A percentile compares a stretch with the other conserved stretches of the same genome.
Conservation (phyloP, 768 basidiomycete species). For the Naganishia kalamii region DNA sequence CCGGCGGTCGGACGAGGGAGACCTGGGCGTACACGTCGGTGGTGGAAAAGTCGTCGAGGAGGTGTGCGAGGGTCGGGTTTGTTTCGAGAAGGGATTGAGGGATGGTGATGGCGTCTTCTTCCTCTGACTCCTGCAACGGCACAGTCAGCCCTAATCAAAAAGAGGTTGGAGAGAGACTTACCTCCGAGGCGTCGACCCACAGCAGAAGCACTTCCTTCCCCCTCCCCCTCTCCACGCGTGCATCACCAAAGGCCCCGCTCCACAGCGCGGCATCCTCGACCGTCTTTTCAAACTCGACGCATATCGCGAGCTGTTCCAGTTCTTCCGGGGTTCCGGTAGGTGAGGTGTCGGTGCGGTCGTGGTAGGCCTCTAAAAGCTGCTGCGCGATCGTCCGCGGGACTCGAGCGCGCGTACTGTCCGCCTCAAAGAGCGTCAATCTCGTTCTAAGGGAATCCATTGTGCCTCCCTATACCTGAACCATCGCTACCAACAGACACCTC, state of each 20-base stretch:
- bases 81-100: not conserved
- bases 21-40: not conserved
- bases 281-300: slow-evolving; percentile 6
- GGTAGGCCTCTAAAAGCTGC: not conserved
- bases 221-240: too few relatives aligned
- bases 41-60: not conserved
- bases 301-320: not conserved
- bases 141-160: too few relatives aligned
- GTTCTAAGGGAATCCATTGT: slow-evolving; percentile 1
- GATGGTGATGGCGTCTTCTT: not conserved
- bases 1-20: slow-evolving; percentile 11
- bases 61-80: slow-evolving; percentile 1
- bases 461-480: not conserved
- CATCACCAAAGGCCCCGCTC: not conserved
- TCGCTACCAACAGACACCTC: too few relatives aligned
- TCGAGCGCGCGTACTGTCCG: too few relatives aligned
- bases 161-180: not conserved
- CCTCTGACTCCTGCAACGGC: too few relatives aligned
- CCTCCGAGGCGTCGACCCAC: not conserved
- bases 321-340: not conserved
- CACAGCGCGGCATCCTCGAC: not conserved
- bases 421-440: not conserved
- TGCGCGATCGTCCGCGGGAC: too few relatives aligned
- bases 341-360: not conserved
- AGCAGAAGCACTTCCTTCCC: not conserved